These are phyloP conservation scores for Piloderma croceum DNA, from an alignment of 768 basidiomycete genomes.

Conservation along the genomic window DNA sequence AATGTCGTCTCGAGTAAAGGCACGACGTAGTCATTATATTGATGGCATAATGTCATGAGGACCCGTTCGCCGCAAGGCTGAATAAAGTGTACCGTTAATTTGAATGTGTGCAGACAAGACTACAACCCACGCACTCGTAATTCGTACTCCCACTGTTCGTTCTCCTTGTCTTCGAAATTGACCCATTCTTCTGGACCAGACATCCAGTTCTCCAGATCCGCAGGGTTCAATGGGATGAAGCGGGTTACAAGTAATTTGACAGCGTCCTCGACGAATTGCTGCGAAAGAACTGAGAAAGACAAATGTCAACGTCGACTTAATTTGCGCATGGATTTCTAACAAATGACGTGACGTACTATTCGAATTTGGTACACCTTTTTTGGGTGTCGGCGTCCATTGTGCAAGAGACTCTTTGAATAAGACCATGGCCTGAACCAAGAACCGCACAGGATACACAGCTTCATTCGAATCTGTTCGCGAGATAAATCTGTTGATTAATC, in stretches of 20 bases:
- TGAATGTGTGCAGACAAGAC: not conserved
- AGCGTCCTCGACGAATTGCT: slow-evolving; percentile 68
- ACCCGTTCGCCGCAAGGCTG: slow-evolving; percentile 95
- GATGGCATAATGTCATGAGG: slow-evolving; percentile 67
- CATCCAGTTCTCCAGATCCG: slow-evolving; percentile 80
- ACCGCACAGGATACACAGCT: slow-evolving; percentile 70
- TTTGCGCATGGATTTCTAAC: no score
- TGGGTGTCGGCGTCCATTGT: slow-evolving; percentile 66
- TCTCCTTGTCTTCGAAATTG: slow-evolving; percentile 81
- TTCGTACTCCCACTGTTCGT: slow-evolving; percentile 90
- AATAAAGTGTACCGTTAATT: slow-evolving; percentile 2
- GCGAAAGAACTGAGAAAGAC: slow-evolving; percentile 45
- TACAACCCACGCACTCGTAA: slow-evolving; percentile 58
- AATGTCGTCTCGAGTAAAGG: slow-evolving; percentile 61
- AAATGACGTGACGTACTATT: slow-evolving; percentile 53
- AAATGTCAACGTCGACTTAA: not conserved
- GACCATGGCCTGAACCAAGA: slow-evolving; percentile 80
- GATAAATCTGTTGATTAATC: not conserved
- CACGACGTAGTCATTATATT: slow-evolving; percentile 63
- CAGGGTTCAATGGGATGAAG: slow-evolving; percentile 77
- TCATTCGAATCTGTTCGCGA: slow-evolving; percentile 47
- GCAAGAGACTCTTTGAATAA: slow-evolving; percentile 78
- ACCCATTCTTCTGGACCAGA: slow-evolving; percentile 94
- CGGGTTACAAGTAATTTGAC: slow-evolving; percentile 73
- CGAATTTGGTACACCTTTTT: slow-evolving; percentile 53